Evolutionary conservation across 140 eudicot species (phyloP), one percentile per base, ranked within the genome.

Genomic region (Oenanthe javanica): DNA sequence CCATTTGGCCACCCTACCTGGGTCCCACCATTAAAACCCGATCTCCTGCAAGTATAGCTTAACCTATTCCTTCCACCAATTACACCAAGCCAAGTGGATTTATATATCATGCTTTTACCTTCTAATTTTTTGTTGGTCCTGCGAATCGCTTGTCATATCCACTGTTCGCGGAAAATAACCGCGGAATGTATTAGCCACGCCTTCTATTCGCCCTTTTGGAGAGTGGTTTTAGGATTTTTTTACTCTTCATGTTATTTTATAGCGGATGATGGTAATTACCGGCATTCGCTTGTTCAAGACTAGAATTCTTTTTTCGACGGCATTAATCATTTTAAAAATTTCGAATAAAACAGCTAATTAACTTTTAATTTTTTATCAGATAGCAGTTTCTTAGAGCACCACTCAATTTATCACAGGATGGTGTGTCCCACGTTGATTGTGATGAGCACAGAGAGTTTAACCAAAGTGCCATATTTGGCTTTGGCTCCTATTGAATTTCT

Each of bases 1-100:
- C 84, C 78, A 80, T 76, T 84, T 79, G 85, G 85, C 89, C 79
- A 79, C 45, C 81, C 67, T 76, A 79, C 79, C 15, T 21, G 92
- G 89, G 31, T 31, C 86, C 47, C 40, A 48, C 71, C 31, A 13
- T 2, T 1, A 21, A 42, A n/a, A 21, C 2, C 31, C 31, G 31
- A 31, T 31, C 31, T 31, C 31, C 31, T 69, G 16, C 67, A n/a
- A 36, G 8, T 59, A 61, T 46, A 79, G 66, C 70, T 63, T n/a
- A 31, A 31, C 31, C 31, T 31, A 79, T 77, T 69, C 11, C 87
- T 55, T 69, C 36, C 72, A 70, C 91, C 87, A 87, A 82, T 86
- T 27, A 48, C 52, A 55, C 59, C 36, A 25, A 5, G 64, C 85
- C 91, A 89, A 42, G 87, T 31, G 79, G 1, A 61, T 80, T 40